phyloP scores from a whole-genome alignment of 2,329 filamentous ascomycete genomes.

The Aspergillus glaucus region DNA sequence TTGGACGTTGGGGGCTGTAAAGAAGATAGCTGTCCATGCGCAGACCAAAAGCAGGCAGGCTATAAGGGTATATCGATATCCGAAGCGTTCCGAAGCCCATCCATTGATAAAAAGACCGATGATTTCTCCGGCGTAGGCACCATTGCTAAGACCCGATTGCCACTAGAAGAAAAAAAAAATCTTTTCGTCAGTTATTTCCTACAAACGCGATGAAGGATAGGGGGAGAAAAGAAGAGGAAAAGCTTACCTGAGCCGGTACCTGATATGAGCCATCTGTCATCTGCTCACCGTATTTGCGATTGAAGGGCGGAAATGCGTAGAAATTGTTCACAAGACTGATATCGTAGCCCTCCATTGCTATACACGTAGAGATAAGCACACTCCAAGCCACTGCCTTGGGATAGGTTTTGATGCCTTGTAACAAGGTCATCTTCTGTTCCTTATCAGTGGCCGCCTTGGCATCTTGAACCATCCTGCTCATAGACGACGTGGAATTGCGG shows the following conservation, averaged over 20 bases:
- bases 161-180: conserved; percentile 23
- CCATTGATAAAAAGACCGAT: conserved; percentile 49
- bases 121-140: conserved; percentile 41
- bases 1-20: conserved; percentile 45
- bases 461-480: conserved; percentile 32
- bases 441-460: conserved; percentile 40
- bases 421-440: conserved; percentile 61
- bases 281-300: conserved; percentile 34
- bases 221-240: background rate
- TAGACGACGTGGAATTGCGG: conserved; percentile 17
- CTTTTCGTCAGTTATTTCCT: conserved; percentile 10
- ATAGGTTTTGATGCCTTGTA: conserved; percentile 73
- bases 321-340: conserved; percentile 76
- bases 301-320: conserved; percentile 46
- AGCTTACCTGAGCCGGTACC: conserved; percentile 34
- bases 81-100: conserved; percentile 46
- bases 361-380: conserved; percentile 80
- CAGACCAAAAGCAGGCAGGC: conserved; percentile 41
- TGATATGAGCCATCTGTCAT: conserved; percentile 30
- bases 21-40: conserved; percentile 46
- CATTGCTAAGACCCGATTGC: conserved; percentile 42
- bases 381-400: conserved; percentile 83
- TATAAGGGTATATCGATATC: conserved; percentile 48
- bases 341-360: conserved; percentile 88
- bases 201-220: background rate